These are phyloP conservation scores for Circinella minor DNA, from an alignment of 371 early-diverging fungal species.

Conservation along the genomic window DNA sequence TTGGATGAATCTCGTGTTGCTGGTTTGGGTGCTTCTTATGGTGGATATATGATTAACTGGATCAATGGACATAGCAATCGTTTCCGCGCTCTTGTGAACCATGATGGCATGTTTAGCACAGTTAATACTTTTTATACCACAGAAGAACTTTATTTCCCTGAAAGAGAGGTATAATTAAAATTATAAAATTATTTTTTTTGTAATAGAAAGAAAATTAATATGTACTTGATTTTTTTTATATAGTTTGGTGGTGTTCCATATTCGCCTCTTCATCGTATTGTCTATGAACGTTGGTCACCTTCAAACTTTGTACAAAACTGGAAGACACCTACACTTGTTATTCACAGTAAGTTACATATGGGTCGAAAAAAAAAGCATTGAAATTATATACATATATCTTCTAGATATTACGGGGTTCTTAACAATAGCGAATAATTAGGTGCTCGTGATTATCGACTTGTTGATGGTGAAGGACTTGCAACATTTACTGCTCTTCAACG, in stretches of 20 bases:
- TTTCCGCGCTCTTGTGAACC: slow-evolving; percentile 80
- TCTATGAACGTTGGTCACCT: slow-evolving; percentile 76
- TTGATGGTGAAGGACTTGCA: slow-evolving; percentile 72
- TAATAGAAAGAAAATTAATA: neutral
- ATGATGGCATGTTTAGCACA: slow-evolving; percentile 84
- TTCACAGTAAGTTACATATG: slow-evolving; percentile 61
- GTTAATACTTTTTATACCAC: slow-evolving; percentile 71
- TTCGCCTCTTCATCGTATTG: slow-evolving; percentile 47
- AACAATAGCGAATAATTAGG: slow-evolving; percentile 11
- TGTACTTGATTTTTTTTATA: neutral
- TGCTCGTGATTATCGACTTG: slow-evolving; percentile 70
- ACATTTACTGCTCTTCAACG: slow-evolving; percentile 84
- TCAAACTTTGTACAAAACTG: slow-evolving; percentile 73
- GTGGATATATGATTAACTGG: slow-evolving; percentile 89
- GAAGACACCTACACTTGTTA: slow-evolving; percentile 83
- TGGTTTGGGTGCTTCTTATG: slow-evolving; percentile 83
- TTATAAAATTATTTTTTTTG: neutral
- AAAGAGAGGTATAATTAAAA: slow-evolving; percentile 61
- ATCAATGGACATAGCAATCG: slow-evolving; percentile 56
- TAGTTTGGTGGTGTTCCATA: slow-evolving; percentile 77
- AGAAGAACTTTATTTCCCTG: slow-evolving; percentile 85
- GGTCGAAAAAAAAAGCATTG: too few relatives aligned
- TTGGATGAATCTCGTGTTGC: slow-evolving; percentile 66
- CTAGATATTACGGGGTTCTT: too few relatives aligned
- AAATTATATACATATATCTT: too few relatives aligned